Base-by-base conservation (phyloP, 129 eudicot genomes). In the Centaurea solstitialis region DNA sequence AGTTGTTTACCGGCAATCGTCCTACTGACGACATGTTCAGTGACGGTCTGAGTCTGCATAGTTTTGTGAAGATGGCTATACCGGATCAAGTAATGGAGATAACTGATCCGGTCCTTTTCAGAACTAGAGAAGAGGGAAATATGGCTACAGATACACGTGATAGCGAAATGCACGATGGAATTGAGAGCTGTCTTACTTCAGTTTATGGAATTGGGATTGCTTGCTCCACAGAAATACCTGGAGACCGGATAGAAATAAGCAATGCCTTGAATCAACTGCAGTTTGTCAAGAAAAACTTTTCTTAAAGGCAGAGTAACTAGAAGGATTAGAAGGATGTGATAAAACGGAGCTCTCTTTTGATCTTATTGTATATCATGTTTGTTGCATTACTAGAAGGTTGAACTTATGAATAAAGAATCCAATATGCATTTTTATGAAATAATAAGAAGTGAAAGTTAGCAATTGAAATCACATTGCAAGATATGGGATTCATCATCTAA, bases 1-100 rank as follows among this genome's bases (percentile, higher is more conserved):
- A 50, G 62, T 50, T 50, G 20, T 50, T 50, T 50, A 80, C 78
- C 1, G 70, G 77, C 61, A 71, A 61, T 21, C n/a, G 62, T 22
- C 83, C 83, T 4, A 80, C 83, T 17, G 83, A 80, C 6, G 64
- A 12, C 5, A 47, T 35, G 53, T 80, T 80, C 24, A 59, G 13
- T 8, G 67, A 71, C 4, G 83, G 72, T 50, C 18, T 72, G 9
- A 72, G 73, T 20, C 62, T 50, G 15, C 20, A 50, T 39, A 23
- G 64, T 53, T 72, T 69, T 72, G 83, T 61, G 68, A 80, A 80
- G 73, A 26, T 64, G 62, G 70, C 71, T 35, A 10, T 80, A 30
- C 76, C 77, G 1, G 61, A 80, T 39, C 77, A 33, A 22, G 78
- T 80, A 18, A 37, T 57, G 57, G 68, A 59, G 40, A 72, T 80